Percentiles rank a stretch among this genome's conserved stretches.
Evolutionary conservation across 805 yeast genomes (phyloP).

Genomic region (Peterozyma toletana): DNA sequence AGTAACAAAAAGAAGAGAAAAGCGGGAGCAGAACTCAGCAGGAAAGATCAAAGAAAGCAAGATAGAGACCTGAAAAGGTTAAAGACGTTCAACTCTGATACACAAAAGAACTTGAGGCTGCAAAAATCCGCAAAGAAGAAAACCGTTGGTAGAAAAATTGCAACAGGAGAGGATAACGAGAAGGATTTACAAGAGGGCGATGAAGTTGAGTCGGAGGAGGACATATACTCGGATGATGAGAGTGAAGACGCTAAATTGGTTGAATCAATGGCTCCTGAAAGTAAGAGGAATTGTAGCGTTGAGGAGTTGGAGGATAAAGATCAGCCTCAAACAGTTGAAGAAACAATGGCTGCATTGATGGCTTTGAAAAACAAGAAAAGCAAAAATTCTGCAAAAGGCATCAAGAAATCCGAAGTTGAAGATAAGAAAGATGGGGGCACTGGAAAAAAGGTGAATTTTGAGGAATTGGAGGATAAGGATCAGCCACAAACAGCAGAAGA

Average conservation of each 20-base stretch:
- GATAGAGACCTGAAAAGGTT: constrained; percentile 27
- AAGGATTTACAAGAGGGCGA: constrained; percentile 16
- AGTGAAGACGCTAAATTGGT: constrained; percentile 19
- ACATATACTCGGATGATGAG: constrained; percentile 18
- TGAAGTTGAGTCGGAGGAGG: constrained; percentile 13
- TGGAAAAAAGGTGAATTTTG: constrained; percentile 6
- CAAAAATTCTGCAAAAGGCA: constrained; percentile 5
- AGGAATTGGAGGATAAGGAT: constrained; percentile 14
- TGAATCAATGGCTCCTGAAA: constrained; percentile 19
- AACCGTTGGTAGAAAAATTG: constrained; percentile 7
- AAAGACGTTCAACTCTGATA: constrained; percentile 8
- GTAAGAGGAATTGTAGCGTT: constrained; percentile 5
- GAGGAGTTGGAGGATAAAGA: constrained; percentile 15
- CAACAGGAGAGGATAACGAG: constrained; percentile 11
- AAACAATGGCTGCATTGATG: constrained; percentile 36
- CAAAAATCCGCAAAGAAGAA: constrained; percentile 18
- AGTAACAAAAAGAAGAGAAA: constrained; percentile 17
- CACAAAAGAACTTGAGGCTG: constrained; percentile 1
- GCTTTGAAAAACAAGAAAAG: constrained; percentile 27
- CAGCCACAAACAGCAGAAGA: constrained; percentile 30
- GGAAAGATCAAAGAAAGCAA: constrained; percentile 32
- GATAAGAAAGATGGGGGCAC: constrained; percentile 9
- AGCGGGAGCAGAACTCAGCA: constrained; percentile 13
- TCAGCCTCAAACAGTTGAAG: constrained; percentile 29
- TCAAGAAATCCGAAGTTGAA: constrained; percentile 5